A percentile compares a stretch with the other conserved stretches of the same genome.
phyloP scores from a whole-genome alignment of 768 basidiomycete species.

The Pleurotus ostreatus region DNA sequence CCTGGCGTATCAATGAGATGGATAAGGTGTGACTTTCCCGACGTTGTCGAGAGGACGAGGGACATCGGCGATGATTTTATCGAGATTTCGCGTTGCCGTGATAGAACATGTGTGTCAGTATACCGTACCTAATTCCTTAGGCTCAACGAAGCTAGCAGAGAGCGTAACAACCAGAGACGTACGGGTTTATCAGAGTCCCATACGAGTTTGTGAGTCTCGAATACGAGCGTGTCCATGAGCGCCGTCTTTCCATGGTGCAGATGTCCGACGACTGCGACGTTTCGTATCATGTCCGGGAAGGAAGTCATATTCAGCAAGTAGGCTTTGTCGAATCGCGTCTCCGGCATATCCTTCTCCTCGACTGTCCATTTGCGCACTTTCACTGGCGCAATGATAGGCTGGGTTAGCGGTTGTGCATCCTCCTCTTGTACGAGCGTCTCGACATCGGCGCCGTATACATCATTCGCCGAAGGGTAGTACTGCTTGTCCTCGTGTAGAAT shows the following conservation, averaged over 20 bases:
- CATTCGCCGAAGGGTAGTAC: slow-evolving; percentile 91
- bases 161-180: slow-evolving; percentile 22
- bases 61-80: slow-evolving; percentile 98
- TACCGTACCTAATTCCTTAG: slow-evolving; percentile 67
- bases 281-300: slow-evolving; percentile 93
- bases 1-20: slow-evolving; percentile 97
- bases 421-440: slow-evolving; percentile 98
- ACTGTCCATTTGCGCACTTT: slow-evolving; percentile 94
- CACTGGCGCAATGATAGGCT: slow-evolving; percentile 93
- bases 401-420: slow-evolving; percentile 90
- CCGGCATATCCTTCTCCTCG: slow-evolving; percentile 93
- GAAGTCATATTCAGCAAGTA: slow-evolving; percentile 89
- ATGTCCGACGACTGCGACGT: slow-evolving; percentile 94
- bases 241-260: slow-evolving; percentile 98
- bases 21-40: slow-evolving; percentile 89
- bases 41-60: slow-evolving; percentile 76
- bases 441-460: slow-evolving; percentile 91
- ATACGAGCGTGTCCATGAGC: slow-evolving; percentile 94
- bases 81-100: slow-evolving; percentile 86
- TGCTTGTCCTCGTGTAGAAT: slow-evolving; percentile 96
- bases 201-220: slow-evolving; percentile 91
- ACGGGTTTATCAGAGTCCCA: slow-evolving; percentile 94
- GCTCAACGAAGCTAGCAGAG: slow-evolving; percentile 8
- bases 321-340: slow-evolving; percentile 98
- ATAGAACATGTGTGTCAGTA: slow-evolving; percentile 91